Evolutionary conservation across 495 filamentous ascomycete genomes (phyloP), one percentile per base, ranked within the genome.

Genomic region (Penicillium argentinense): DNA sequence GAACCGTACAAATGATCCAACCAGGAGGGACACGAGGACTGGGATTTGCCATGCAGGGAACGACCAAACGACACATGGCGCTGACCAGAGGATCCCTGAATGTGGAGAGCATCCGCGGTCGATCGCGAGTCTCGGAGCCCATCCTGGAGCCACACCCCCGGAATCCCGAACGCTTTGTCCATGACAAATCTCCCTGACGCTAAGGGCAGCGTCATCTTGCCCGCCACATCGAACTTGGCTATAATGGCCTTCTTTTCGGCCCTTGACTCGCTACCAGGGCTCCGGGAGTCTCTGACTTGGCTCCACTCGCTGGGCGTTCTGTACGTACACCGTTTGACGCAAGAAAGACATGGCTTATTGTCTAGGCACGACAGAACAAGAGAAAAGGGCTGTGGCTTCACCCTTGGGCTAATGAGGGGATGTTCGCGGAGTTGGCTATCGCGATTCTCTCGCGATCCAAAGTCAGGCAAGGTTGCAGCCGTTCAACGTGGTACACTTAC

Each of bases 21-120:
- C 33, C 28, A 5, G 33, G 33, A 18, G 9, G 14, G 17, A 4
- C 14, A 36, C 33, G 17, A 18, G 21, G 12, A 36, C 13, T 7
- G 30, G 14, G 19, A n/a, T 21, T 12, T 39, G 37, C 22, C 37
- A 25, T 39, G 37, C 37, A 39, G 8, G 25, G 12, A 25, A 24
- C 37, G 37, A 13, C 19, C 37, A 26, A 39, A 26, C 9, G 19
- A 18, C 22, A 39, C 37, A 28, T 28, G 21, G 37, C 37, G 33
- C 1, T 0, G 0, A 19, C 17, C 9, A 33, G 30, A 14, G 17
- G 33, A 37, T 22, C 45, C 21, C 23, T 41, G 37, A 16, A 42
- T 42, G 47, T 50, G 48, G 40, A 40, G 48, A 51, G 41, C 19
- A 21, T 33, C 41, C 17, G 33, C n/a, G 46, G 48, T 51, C 48